Conservation (phyloP, 352 stramenopile genomes). For the Globisporangium lucens region DNA sequence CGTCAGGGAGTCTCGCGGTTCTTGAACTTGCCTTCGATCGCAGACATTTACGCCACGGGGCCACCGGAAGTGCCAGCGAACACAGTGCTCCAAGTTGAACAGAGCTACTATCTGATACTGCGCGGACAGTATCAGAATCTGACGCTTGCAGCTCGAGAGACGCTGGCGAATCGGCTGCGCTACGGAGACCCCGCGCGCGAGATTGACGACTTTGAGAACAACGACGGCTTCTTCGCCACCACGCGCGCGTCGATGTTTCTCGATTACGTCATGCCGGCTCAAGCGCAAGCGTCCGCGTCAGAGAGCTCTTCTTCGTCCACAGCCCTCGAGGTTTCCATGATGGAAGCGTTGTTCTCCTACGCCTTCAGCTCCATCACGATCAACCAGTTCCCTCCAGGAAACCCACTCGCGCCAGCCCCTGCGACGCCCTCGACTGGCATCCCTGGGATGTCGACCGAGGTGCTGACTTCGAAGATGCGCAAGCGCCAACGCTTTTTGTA, state of each 20-base stretch:
- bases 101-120: constrained; percentile 36
- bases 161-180: constrained; percentile 37
- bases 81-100: constrained; percentile 39
- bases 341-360: constrained; percentile 30
- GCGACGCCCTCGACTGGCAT: constrained; percentile 18
- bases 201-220: constrained; percentile 15
- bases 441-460: constrained; percentile 29
- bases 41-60: constrained; percentile 23
- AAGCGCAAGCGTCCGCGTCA: neutral
- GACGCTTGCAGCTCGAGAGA: constrained; percentile 24
- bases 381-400: constrained; percentile 37
- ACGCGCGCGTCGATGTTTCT: constrained; percentile 38
- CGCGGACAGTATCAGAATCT: neutral
- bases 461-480: constrained; percentile 29
- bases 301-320: neutral
- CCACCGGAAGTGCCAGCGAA: constrained; percentile 21
- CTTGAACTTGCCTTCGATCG: constrained; percentile 26
- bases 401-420: constrained; percentile 27
- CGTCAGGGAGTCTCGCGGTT: constrained; percentile 43
- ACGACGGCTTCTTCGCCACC: constrained; percentile 15
- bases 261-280: constrained; percentile 29
- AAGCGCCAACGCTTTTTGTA: constrained; percentile 47
- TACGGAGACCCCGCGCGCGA: constrained; percentile 40
- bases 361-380: constrained; percentile 46
- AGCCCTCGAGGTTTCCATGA: constrained; percentile 16